Evolutionary conservation across 139 green algal species (phyloP).

Genomic region (Chlorella sp.): DNA sequence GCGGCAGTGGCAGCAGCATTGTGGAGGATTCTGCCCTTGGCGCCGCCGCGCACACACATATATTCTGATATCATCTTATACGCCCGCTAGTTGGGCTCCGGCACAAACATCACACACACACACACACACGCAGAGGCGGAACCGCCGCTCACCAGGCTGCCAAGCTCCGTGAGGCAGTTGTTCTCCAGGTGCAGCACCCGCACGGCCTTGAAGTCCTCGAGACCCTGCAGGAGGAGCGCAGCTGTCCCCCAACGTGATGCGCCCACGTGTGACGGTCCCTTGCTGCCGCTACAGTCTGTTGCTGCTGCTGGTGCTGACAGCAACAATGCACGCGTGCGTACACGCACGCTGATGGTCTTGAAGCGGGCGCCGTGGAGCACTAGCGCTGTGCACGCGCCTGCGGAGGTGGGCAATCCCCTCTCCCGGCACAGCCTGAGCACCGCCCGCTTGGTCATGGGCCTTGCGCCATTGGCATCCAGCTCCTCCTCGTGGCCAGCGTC

Average conservation of each 20-base stretch:
- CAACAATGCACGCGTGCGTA: neutral
- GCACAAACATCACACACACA: no score
- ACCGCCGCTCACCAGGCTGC: neutral
- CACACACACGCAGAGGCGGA: no score
- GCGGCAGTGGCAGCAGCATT: neutral
- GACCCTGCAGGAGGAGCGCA: neutral
- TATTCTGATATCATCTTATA: neutral
- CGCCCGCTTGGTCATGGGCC: neutral
- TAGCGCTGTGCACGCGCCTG: neutral
- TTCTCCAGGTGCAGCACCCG: slow-evolving; percentile 7
- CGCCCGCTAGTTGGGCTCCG: neutral
- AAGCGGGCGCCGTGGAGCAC: neutral
- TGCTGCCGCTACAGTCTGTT: neutral
- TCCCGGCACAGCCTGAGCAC: neutral
- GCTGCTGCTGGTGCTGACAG: neutral
- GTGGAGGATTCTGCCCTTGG: neutral
- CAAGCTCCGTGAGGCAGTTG: neutral
- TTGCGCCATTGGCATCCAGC: neutral
- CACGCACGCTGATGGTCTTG: neutral
- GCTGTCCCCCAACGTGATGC: neutral
- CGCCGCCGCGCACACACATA: neutral
- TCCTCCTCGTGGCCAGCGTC: neutral
- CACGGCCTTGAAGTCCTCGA: slow-evolving; percentile 1
- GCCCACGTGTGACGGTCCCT: neutral
- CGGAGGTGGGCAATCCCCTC: neutral